A percentile compares a stretch with the other conserved stretches of the same genome.
Evolutionary conservation across 257 asterid genomes (phyloP).

Genomic region (Euphrasia confusa): DNA sequence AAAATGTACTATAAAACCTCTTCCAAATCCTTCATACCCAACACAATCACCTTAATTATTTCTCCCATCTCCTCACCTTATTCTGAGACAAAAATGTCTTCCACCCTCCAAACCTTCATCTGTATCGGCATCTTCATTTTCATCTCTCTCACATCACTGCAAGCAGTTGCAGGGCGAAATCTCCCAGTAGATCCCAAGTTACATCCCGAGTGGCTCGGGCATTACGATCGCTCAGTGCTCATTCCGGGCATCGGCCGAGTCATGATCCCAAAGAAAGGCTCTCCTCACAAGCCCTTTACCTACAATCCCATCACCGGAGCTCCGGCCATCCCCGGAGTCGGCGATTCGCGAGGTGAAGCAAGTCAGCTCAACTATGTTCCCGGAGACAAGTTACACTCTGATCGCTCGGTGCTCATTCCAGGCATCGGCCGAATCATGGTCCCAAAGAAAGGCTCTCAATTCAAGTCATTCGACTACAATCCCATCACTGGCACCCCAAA

Average conservation of each 20-base stretch:
- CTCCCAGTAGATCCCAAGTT: constrained; percentile 31
- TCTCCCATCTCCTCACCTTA: constrained; percentile 1
- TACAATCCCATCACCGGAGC: constrained; percentile 67
- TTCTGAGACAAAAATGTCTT: constrained; percentile 37
- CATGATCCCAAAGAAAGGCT: constrained; percentile 41
- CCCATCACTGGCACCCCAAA: constrained; percentile 54
- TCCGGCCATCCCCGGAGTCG: constrained; percentile 34
- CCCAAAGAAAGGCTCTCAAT: constrained; percentile 37
- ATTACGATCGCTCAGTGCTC: constrained; percentile 49
- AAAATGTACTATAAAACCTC: constrained; percentile 21
- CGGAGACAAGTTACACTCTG: constrained; percentile 47
- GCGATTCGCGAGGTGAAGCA: constrained; percentile 21
- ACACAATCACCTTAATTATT: not conserved
- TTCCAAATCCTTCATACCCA: constrained; percentile 20
- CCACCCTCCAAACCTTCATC: constrained; percentile 18
- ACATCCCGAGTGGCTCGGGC: constrained; percentile 34
- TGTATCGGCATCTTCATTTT: constrained; percentile 30
- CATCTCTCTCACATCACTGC: constrained; percentile 14
- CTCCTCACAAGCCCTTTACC: constrained; percentile 24
- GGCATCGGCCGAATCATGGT: constrained; percentile 58
- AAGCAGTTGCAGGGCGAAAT: constrained; percentile 32
- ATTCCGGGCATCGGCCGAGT: constrained; percentile 67
- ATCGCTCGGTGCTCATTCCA: constrained; percentile 57
- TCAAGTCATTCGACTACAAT: constrained; percentile 38
- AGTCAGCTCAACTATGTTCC: constrained; percentile 36